phyloP scores from a whole-genome alignment of 1,139 yeast species.

The Pneumocystis wakefieldiae region DNA sequence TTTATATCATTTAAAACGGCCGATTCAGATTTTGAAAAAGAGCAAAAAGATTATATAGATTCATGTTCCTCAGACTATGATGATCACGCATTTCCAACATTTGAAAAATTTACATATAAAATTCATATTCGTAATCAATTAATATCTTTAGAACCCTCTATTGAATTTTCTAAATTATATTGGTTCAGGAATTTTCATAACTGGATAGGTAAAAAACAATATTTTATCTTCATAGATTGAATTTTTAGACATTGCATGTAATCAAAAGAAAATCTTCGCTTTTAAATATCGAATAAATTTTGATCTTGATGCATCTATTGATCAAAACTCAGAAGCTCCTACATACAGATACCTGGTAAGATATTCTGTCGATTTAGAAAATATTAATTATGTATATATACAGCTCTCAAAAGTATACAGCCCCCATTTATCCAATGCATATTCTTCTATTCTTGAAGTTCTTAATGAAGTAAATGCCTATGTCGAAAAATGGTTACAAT shows the following conservation, averaged over 20 bases:
- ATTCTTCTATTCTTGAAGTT: constrained; percentile 17
- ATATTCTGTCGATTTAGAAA: neutral
- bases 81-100: neutral
- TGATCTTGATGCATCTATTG: neutral
- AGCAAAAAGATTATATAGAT: constrained; percentile 13
- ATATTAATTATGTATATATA: neutral
- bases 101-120: constrained; percentile 21
- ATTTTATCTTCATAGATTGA: neutral
- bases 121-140: constrained; percentile 32
- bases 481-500: constrained; percentile 37
- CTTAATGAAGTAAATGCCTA: constrained; percentile 25
- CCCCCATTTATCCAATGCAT: constrained; percentile 14
- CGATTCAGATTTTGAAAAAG: constrained; percentile 1
- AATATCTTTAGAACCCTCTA: constrained; percentile 31
- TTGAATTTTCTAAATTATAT: constrained; percentile 25
- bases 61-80: neutral
- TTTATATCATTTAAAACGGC: constrained; percentile 13
- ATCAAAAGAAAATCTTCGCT: constrained; percentile 21
- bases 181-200: constrained; percentile 24
- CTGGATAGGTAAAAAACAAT: constrained; percentile 13
- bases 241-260: constrained; percentile 14
- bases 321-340: neutral
- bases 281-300: constrained; percentile 22
- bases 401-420: constrained; percentile 1
- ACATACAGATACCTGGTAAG: constrained; percentile 6